phyloP scores from a whole-genome alignment of 768 basidiomycete genomes.

The Boletus speciosus region DNA sequence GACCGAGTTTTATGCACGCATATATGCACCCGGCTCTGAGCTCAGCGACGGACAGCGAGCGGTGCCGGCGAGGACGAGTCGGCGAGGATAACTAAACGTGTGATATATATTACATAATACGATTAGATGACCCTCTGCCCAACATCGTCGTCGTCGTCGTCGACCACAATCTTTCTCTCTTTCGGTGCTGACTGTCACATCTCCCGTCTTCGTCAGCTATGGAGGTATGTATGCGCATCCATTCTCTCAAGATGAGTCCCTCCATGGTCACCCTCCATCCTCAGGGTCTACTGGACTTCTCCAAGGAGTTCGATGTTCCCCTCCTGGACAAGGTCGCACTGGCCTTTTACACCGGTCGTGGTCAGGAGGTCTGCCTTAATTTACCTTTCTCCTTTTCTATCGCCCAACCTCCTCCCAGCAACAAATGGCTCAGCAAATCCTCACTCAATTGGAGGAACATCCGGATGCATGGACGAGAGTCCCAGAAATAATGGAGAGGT shows the following conservation, averaged over 20 bases:
- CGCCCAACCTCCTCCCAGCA: constrained; percentile 51
- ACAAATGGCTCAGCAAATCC: constrained; percentile 89
- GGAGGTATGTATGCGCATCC: constrained; percentile 32
- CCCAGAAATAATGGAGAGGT: constrained; percentile 85
- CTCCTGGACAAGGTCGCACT: constrained; percentile 93
- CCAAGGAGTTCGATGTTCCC: constrained; percentile 86
- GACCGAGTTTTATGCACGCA: background rate
- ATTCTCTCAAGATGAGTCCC: background rate
- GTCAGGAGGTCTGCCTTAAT: constrained; percentile 63
- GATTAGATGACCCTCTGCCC: constrained; percentile 39
- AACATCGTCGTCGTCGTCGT: constrained; percentile 23
- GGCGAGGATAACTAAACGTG: constrained; percentile 8
- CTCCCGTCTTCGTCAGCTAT: constrained; percentile 24
- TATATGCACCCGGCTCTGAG: background rate
- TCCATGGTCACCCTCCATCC: constrained; percentile 5
- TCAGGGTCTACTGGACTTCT: constrained; percentile 90
- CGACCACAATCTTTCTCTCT: constrained; percentile 14
- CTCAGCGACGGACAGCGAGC: background rate
- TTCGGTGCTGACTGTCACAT: constrained; percentile 1
- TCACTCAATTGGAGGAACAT: constrained; percentile 95
- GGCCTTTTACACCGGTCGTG: constrained; percentile 83
- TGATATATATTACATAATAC: constrained; percentile 31
- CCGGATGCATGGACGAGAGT: constrained; percentile 97
- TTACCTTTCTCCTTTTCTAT: constrained; percentile 2
- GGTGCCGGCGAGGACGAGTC: background rate